phyloP scores from a whole-genome alignment of 2,329 filamentous ascomycete genomes.

The Cryphonectria nitschkei region DNA sequence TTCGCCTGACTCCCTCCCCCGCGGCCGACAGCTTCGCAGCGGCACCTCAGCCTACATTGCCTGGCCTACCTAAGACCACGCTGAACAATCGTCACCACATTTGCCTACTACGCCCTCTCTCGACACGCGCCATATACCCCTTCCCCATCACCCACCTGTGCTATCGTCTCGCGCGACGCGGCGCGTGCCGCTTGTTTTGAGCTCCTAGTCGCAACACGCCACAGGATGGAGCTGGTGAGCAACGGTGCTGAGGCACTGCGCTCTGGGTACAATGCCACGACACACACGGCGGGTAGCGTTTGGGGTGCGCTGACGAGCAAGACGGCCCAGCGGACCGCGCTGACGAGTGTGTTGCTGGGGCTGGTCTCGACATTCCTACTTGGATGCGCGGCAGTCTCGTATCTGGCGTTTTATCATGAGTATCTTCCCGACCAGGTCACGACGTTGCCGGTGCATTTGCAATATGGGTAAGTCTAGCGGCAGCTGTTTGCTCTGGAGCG shows the following conservation, averaged over 20 bases:
- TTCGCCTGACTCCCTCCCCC: constrained; percentile 9
- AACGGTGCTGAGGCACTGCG: constrained; percentile 1
- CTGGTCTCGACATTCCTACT: constrained; percentile 49
- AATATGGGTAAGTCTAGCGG: constrained; percentile 55
- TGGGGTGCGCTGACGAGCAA: constrained; percentile 52
- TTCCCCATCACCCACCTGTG: not conserved
- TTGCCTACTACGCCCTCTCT: not conserved
- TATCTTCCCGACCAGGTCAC: constrained; percentile 61
- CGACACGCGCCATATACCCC: not conserved
- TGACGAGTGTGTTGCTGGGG: constrained; percentile 52
- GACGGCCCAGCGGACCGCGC: constrained; percentile 52
- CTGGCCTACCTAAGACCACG: not conserved
- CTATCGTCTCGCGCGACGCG: not conserved
- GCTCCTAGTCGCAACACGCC: constrained; percentile 14
- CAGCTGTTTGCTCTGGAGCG: not conserved
- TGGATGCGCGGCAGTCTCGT: constrained; percentile 51
- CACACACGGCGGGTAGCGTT: constrained; percentile 37
- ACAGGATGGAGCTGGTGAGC: constrained; percentile 24
- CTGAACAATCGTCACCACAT: not conserved
- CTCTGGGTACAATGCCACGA: constrained; percentile 9
- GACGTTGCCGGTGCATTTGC: constrained; percentile 56
- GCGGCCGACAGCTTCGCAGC: not conserved
- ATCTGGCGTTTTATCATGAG: constrained; percentile 58
- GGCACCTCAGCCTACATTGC: not conserved
- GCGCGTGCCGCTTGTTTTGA: not conserved